Evolutionary conservation across 1,284 basidiomycete species (phyloP).

Genomic region (Ceratobasidium theobromae): DNA sequence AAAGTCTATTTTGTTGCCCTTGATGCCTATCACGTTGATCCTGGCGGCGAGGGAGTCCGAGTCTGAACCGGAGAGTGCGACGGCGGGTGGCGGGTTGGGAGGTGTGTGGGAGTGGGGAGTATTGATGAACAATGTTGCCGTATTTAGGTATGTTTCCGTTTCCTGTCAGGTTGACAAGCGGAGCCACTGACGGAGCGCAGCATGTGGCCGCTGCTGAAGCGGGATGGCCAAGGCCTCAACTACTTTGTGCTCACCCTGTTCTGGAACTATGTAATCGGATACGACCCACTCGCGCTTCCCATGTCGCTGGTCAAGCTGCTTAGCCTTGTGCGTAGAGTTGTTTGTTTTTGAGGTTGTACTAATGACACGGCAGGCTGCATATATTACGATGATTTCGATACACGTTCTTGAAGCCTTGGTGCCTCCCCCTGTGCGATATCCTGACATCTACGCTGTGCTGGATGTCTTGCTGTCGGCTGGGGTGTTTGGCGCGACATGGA

Average conservation of each 20-base stretch:
- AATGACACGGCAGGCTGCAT: conserved; percentile 52
- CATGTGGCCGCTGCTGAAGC: conserved; percentile 86
- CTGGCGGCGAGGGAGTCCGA: conserved; percentile 56
- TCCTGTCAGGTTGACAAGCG: background rate
- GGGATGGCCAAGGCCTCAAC: conserved; percentile 76
- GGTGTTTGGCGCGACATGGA: conserved; percentile 63
- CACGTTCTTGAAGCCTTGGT: conserved; percentile 67
- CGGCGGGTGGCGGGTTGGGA: background rate
- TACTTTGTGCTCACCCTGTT: conserved; percentile 65
- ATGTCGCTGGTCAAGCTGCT: conserved; percentile 56
- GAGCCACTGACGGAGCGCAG: conserved; percentile 47
- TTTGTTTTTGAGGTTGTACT: background rate
- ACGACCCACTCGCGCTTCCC: conserved; percentile 57
- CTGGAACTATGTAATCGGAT: conserved; percentile 85
- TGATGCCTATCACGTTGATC: conserved; percentile 80
- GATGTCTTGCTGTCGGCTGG: conserved; percentile 83
- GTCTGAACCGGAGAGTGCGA: conserved; percentile 48
- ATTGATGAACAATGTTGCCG: conserved; percentile 81
- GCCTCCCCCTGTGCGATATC: conserved; percentile 69
- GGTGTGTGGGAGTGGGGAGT: conserved; percentile 71
- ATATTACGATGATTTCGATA: conserved; percentile 56
- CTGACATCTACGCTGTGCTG: conserved; percentile 82
- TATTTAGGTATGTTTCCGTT: conserved; percentile 68
- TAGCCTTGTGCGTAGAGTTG: conserved; percentile 55
- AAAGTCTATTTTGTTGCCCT: conserved; percentile 86